Evolutionary conservation across 2,329 filamentous ascomycete species (phyloP).

Genomic region (Beauveria sp.): DNA sequence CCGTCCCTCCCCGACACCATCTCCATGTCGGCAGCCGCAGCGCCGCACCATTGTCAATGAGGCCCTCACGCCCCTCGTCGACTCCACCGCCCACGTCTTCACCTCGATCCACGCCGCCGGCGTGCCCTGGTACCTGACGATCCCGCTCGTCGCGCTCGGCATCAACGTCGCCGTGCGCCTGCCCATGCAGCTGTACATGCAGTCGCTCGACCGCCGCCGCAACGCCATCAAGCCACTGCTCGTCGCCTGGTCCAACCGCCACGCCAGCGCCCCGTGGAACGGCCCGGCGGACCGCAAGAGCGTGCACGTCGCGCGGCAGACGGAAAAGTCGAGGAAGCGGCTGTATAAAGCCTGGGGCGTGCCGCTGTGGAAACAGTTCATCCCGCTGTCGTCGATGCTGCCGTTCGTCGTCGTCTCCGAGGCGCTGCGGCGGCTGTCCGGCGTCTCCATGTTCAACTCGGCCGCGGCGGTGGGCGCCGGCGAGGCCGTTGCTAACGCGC

Average conservation of each 20-base stretch:
- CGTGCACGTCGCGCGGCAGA: conserved; percentile 19
- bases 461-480: conserved; percentile 4
- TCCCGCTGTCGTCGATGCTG: conserved; percentile 33
- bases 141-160: conserved; percentile 43
- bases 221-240: conserved; percentile 23
- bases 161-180: conserved; percentile 39
- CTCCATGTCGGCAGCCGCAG: conserved; percentile 5
- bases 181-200: conserved; percentile 37
- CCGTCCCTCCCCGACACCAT: background rate
- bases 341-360: conserved; percentile 33
- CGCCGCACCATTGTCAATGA: conserved; percentile 14
- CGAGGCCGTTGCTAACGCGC: background rate
- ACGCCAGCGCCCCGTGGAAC: conserved; percentile 12
- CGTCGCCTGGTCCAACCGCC: conserved; percentile 25
- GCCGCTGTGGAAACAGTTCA: conserved; percentile 40
- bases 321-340: conserved; percentile 23
- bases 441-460: conserved; percentile 19
- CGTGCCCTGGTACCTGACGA: conserved; percentile 46
- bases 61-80: conserved; percentile 18
- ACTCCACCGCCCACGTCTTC: conserved; percentile 36
- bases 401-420: conserved; percentile 46
- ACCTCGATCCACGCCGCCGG: conserved; percentile 36
- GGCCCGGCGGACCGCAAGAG: conserved; percentile 13
- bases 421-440: conserved; percentile 38
- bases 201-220: conserved; percentile 23